These are phyloP conservation scores for Oidiodendron maius DNA, from an alignment of 495 filamentous ascomycete species.

Conservation along the genomic window DNA sequence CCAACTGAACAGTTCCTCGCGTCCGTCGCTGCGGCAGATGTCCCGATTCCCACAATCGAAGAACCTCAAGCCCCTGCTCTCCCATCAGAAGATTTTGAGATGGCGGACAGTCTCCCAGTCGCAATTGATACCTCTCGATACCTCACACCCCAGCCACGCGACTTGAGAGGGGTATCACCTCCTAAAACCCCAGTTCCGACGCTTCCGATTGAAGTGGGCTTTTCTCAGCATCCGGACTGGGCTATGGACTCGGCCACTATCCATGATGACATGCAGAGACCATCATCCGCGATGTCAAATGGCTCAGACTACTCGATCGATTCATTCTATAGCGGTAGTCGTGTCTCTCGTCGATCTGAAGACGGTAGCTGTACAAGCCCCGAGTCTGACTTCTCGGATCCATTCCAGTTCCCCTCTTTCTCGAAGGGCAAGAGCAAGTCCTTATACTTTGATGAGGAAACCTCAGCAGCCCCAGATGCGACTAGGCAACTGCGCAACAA, in stretches of 20 bases:
- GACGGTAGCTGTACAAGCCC: constrained; percentile 38
- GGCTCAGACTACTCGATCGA: constrained; percentile 21
- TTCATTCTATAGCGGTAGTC: constrained; percentile 22
- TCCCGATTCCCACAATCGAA: constrained; percentile 48
- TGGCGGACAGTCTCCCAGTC: constrained; percentile 21
- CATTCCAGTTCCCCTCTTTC: constrained; percentile 18
- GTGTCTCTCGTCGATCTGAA: constrained; percentile 37
- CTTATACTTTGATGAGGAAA: background rate
- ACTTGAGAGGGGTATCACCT: constrained; percentile 8
- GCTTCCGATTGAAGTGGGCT: constrained; percentile 1
- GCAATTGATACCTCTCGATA: constrained; percentile 1
- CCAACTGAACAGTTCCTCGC: constrained; percentile 51
- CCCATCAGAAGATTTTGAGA: constrained; percentile 29
- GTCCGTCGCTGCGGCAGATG: constrained; percentile 45
- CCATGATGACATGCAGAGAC: constrained; percentile 15
- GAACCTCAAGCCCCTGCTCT: constrained; percentile 22
- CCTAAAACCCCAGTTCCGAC: constrained; percentile 20
- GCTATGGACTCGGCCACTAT: constrained; percentile 11
- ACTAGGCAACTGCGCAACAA: constrained; percentile 19
- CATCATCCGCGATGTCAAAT: constrained; percentile 15
- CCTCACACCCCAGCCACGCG: constrained; percentile 14
- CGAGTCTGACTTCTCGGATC: constrained; percentile 28
- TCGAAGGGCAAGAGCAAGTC: constrained; percentile 17
- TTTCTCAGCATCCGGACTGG: constrained; percentile 18
- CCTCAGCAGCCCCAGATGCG: constrained; percentile 1